A percentile compares a stretch with the other conserved stretches of the same genome.
These are phyloP conservation scores for Claviceps arundinis DNA, from an alignment of 2,329 filamentous ascomycete species.

Conservation along the genomic window DNA sequence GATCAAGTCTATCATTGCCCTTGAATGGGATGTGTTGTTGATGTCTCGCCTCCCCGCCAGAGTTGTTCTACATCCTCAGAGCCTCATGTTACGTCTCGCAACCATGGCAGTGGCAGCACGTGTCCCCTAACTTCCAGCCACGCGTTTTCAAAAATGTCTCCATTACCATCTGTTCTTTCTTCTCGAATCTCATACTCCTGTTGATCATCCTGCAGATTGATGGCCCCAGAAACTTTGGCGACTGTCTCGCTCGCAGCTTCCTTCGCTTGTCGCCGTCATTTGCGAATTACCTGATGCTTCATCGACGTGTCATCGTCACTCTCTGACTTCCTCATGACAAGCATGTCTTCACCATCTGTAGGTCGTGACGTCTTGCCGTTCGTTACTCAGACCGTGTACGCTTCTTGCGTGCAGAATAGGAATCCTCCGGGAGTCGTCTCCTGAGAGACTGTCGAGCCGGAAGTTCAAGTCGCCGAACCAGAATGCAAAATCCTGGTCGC, in stretches of 20 bases:
- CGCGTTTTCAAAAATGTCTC: conserved; percentile 47
- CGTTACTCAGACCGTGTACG: conserved; percentile 49
- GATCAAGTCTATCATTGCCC: too few relatives aligned
- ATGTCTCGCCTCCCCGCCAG: neutral
- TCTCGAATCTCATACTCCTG: conserved; percentile 47
- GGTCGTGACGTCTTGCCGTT: conserved; percentile 18
- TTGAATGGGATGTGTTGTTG: neutral
- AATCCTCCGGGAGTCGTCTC: conserved; percentile 76
- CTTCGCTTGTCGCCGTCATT: conserved; percentile 8
- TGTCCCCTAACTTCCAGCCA: conserved; percentile 18
- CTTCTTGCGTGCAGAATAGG: conserved; percentile 71
- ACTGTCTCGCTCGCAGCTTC: conserved; percentile 22
- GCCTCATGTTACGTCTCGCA: neutral
- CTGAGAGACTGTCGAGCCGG: conserved; percentile 73
- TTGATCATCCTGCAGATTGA: conserved; percentile 44
- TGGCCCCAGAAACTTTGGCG: conserved; percentile 51
- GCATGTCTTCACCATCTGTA: conserved; percentile 34
- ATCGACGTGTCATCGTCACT: conserved; percentile 33
- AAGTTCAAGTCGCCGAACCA: conserved; percentile 98
- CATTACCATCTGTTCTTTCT: conserved; percentile 51
- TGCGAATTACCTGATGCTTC: conserved; percentile 16
- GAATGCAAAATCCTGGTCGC: conserved; percentile 85
- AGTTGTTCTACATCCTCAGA: neutral
- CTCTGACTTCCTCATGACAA: conserved; percentile 31
- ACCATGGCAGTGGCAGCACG: neutral